Percentiles rank a stretch among this genome's conserved stretches.
phyloP scores from a whole-genome alignment of 345 rosid genomes.

The Populus simonii region DNA sequence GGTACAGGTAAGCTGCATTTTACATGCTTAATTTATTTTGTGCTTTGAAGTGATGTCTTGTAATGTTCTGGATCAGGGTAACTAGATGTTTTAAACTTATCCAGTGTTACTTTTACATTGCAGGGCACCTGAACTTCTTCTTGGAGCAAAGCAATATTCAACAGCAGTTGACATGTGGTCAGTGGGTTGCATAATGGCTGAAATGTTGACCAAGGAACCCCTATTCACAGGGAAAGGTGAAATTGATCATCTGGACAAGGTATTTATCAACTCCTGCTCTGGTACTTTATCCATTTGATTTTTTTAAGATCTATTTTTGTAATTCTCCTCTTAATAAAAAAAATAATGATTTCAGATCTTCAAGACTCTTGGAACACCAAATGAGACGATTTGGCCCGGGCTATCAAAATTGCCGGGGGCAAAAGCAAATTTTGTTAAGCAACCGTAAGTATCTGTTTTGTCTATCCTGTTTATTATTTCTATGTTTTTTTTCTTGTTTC shows the following conservation, averaged over 20 bases:
- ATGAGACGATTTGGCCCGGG: slow-evolving; percentile 65
- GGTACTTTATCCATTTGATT: background rate
- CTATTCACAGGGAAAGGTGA: slow-evolving; percentile 68
- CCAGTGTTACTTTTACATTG: slow-evolving; percentile 9
- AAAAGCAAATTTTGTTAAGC: slow-evolving; percentile 61
- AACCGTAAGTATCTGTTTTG: slow-evolving; percentile 40
- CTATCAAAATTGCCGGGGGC: slow-evolving; percentile 61
- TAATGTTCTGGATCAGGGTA: background rate
- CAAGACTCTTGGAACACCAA: slow-evolving; percentile 75
- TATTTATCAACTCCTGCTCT: slow-evolving; percentile 14
- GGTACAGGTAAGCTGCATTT: slow-evolving; percentile 65
- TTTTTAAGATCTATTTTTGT: background rate
- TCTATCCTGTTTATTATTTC: background rate
- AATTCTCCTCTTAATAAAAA: background rate
- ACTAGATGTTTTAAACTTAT: slow-evolving; percentile 6
- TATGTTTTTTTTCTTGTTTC: background rate
- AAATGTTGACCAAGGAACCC: slow-evolving; percentile 67
- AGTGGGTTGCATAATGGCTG: slow-evolving; percentile 90
- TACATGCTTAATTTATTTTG: background rate
- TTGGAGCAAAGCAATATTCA: slow-evolving; percentile 76
- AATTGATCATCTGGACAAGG: slow-evolving; percentile 72
- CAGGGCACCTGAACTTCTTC: slow-evolving; percentile 84
- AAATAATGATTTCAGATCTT: slow-evolving; percentile 47
- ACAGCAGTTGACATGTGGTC: slow-evolving; percentile 98
- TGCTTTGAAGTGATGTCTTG: background rate